These are phyloP conservation scores for Ogataea naganishii DNA, from an alignment of 805 yeast species.

Conservation along the genomic window DNA sequence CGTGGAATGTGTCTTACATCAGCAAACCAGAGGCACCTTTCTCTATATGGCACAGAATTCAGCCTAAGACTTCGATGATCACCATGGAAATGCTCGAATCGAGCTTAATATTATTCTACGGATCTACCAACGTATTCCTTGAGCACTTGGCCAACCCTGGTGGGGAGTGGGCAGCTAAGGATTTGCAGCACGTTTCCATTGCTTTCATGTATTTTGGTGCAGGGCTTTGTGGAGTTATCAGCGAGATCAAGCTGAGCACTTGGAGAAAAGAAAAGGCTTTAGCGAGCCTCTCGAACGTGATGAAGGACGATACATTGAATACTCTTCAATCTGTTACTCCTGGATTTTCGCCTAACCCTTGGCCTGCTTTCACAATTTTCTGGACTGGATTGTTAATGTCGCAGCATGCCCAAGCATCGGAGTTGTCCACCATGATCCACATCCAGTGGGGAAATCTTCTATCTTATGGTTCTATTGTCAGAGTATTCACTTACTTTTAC, in stretches of 20 bases:
- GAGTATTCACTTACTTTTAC: constrained; percentile 55
- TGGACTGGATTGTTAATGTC: constrained; percentile 98
- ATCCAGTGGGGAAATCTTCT: constrained; percentile 88
- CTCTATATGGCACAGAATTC: constrained; percentile 28
- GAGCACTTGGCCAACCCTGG: constrained; percentile 79
- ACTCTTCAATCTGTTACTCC: constrained; percentile 36
- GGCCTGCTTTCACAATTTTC: constrained; percentile 86
- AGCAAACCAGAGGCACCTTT: constrained; percentile 13
- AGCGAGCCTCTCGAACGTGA: constrained; percentile 1
- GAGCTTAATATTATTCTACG: constrained; percentile 76
- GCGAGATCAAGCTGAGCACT: constrained; percentile 55
- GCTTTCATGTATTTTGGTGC: constrained; percentile 89
- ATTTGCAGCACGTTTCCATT: constrained; percentile 81
- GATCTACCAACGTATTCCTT: constrained; percentile 79
- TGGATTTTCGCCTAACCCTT: constrained; percentile 86
- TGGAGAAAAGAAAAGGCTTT: constrained; percentile 41
- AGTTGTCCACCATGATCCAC: constrained; percentile 71
- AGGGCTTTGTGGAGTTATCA: constrained; percentile 82
- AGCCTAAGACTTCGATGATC: constrained; percentile 33
- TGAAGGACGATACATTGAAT: constrained; percentile 8
- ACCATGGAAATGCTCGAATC: constrained; percentile 86
- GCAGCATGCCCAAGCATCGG: constrained; percentile 81
- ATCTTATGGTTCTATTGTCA: constrained; percentile 72
- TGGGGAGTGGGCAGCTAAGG: constrained; percentile 85
- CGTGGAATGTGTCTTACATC: constrained; percentile 61